Conservation (phyloP, 208 protist genomes). For the Leptomonas seymouri region DNA sequence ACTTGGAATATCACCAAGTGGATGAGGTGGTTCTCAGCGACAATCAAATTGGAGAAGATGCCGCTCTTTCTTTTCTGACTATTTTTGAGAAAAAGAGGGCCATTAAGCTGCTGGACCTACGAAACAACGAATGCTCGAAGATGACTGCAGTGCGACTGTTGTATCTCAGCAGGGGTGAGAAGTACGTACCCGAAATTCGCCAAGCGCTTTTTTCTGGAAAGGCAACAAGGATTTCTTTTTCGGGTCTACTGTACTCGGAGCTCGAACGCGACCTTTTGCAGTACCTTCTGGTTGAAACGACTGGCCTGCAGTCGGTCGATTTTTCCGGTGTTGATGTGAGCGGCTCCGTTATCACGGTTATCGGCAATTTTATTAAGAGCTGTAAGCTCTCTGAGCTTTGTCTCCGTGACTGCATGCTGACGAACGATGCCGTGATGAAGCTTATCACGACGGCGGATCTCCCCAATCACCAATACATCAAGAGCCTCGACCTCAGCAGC, state of each 20-base stretch:
- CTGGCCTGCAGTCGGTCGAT: conserved; percentile 49
- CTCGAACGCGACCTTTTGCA: conserved; percentile 61
- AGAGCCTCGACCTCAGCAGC: conserved; percentile 53
- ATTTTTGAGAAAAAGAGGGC: conserved; percentile 38
- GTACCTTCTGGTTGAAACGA: conserved; percentile 51
- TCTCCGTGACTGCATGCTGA: conserved; percentile 56
- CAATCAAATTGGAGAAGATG: conserved; percentile 76
- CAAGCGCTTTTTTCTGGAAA: conserved; percentile 44
- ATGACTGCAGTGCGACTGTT: conserved; percentile 44
- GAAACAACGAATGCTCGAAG: conserved; percentile 53
- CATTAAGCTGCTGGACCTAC: conserved; percentile 43
- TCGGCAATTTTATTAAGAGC: conserved; percentile 56
- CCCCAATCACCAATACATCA: conserved; percentile 43
- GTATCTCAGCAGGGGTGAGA: conserved; percentile 51
- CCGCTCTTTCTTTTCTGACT: conserved; percentile 51
- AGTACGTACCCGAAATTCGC: conserved; percentile 39
- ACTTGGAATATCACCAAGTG: conserved; percentile 42
- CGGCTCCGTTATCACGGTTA: conserved; percentile 39
- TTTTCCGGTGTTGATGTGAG: conserved; percentile 59
- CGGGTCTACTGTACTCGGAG: conserved; percentile 49
- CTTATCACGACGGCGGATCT: conserved; percentile 60
- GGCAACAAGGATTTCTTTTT: conserved; percentile 53
- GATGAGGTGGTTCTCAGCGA: conserved; percentile 53
- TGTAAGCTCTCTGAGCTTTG: conserved; percentile 45
- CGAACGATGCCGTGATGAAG: conserved; percentile 46